These are phyloP conservation scores for Cryptosporidium xiaoi DNA, from an alignment of 169 alveolate species.

Conservation along the genomic window DNA sequence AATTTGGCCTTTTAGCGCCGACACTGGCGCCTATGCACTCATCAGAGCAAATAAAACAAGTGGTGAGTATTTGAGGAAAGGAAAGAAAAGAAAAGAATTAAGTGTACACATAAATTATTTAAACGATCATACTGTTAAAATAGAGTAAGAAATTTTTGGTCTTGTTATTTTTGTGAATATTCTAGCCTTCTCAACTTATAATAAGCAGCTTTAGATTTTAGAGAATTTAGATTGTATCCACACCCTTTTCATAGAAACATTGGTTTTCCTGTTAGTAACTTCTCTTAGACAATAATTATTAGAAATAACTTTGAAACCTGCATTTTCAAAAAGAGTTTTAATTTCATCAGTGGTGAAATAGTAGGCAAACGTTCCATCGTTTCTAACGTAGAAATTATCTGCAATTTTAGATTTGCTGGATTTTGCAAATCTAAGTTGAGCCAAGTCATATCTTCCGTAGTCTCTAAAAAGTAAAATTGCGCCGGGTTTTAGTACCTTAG, in stretches of 20 bases:
- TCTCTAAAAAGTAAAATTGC: conserved; percentile 92
- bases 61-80: too few species aligned
- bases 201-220: conserved; percentile 10
- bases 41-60: too few species aligned
- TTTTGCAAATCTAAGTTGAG: conserved; percentile 89
- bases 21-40: conserved; percentile 4
- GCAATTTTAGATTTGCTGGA: conserved; percentile 87
- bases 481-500: conserved; percentile 85
- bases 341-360: conserved; percentile 87
- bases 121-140: too few species aligned
- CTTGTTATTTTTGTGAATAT: too few species aligned
- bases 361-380: conserved; percentile 91
- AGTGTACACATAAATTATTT: too few species aligned
- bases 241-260: conserved; percentile 85
- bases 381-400: conserved; percentile 90
- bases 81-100: too few species aligned
- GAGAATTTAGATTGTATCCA: conserved; percentile 87
- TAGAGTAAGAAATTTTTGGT: too few species aligned
- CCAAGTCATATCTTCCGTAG: conserved; percentile 92
- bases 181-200: too few species aligned
- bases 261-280: conserved; percentile 83
- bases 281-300: conserved; percentile 80
- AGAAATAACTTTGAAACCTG: conserved; percentile 79
- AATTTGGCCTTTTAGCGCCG: not conserved
- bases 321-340: conserved; percentile 75